phyloP scores from a whole-genome alignment of 2,329 filamentous ascomycete species.

The Tolypocladium paradoxum region DNA sequence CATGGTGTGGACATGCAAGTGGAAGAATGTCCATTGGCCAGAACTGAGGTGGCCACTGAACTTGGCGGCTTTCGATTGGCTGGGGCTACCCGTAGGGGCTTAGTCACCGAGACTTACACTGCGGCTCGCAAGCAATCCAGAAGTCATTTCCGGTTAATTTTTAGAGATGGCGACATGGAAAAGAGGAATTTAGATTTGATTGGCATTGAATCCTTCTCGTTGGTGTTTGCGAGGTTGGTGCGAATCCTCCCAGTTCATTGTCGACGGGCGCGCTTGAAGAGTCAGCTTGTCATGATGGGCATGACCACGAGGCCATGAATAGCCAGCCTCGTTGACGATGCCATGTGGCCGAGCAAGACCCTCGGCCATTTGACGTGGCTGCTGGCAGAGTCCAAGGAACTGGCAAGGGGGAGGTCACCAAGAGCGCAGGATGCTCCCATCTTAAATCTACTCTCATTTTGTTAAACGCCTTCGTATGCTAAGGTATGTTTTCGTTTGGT shows the following conservation, averaged over 20 bases:
- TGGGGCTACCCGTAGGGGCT: too few relatives aligned
- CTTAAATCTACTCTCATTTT: too few relatives aligned
- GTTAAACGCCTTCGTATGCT: too few relatives aligned
- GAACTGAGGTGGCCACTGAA: background rate
- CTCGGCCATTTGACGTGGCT: background rate
- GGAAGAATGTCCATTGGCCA: background rate
- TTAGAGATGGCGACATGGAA: too few relatives aligned
- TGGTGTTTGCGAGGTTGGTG: background rate
- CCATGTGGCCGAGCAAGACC: background rate
- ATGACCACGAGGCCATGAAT: too few relatives aligned
- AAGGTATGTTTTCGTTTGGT: too few relatives aligned
- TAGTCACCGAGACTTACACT: conserved; percentile 1
- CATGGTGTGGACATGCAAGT: background rate
- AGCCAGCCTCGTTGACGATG: too few relatives aligned
- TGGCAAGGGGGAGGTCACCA: background rate
- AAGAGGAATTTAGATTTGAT: background rate
- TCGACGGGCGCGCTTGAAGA: too few relatives aligned
- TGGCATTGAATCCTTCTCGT: background rate
- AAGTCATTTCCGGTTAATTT: too few relatives aligned
- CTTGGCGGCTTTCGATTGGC: conserved; percentile 7
- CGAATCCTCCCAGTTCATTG: too few relatives aligned
- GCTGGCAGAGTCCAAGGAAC: background rate
- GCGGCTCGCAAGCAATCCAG: too few relatives aligned
- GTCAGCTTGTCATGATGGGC: too few relatives aligned
- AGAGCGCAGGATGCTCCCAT: background rate